A percentile compares a stretch with the other conserved stretches of the same genome.
phyloP scores from a whole-genome alignment of 495 filamentous ascomycete species.

The Xylaria bambusicola region DNA sequence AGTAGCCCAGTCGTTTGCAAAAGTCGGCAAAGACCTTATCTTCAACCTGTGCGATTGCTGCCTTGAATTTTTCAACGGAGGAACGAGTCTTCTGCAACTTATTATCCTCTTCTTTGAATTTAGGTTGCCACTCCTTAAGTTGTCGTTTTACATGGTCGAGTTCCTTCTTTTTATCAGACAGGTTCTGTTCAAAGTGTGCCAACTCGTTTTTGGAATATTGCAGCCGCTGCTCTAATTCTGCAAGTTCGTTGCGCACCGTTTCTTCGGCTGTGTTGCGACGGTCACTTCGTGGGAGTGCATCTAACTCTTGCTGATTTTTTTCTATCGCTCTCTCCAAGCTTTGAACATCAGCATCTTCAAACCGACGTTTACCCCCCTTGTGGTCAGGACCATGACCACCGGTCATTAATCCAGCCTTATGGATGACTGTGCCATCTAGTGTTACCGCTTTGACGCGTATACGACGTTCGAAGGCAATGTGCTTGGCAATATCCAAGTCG shows the following conservation, averaged over 20 bases:
- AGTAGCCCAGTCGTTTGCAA: conserved; percentile 83
- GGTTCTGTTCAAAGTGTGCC: conserved; percentile 78
- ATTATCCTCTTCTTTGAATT: conserved; percentile 69
- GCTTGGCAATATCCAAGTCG: conserved; percentile 77
- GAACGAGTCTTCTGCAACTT: conserved; percentile 66
- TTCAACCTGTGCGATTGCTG: conserved; percentile 80
- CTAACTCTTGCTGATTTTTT: conserved; percentile 71
- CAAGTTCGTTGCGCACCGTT: conserved; percentile 73
- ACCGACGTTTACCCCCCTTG: conserved; percentile 74
- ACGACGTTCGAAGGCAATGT: conserved; percentile 81
- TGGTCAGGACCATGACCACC: conserved; percentile 79
- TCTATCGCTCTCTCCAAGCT: conserved; percentile 68
- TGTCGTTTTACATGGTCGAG: conserved; percentile 69
- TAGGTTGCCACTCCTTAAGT: conserved; percentile 73
- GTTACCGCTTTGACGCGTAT: conserved; percentile 94
- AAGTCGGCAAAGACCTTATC: conserved; percentile 87
- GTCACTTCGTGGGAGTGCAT: conserved; percentile 71
- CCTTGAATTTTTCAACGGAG: conserved; percentile 67
- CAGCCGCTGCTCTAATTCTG: conserved; percentile 78
- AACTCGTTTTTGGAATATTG: conserved; percentile 72
- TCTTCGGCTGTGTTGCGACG: conserved; percentile 77
- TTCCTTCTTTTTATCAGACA: conserved; percentile 83
- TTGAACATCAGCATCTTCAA: conserved; percentile 87
- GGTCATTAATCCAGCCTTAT: conserved; percentile 97
- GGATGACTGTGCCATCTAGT: conserved; percentile 87